Conservation (phyloP, 768 basidiomycete species). For the Boletus vinaceobasis region DNA sequence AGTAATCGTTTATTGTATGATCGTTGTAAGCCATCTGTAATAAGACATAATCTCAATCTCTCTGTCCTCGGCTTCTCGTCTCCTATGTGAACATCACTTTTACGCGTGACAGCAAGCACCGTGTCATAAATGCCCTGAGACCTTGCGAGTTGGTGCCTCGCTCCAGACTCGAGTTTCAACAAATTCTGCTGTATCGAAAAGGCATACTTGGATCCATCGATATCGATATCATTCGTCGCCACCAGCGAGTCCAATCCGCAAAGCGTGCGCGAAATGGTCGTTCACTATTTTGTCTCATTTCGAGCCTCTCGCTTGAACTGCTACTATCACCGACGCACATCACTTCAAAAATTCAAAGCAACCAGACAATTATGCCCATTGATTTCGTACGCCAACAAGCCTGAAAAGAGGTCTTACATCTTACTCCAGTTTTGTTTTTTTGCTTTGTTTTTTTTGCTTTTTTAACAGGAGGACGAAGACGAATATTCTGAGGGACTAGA, state of each 20-base stretch:
- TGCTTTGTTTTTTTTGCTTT: background rate
- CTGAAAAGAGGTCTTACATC: background rate
- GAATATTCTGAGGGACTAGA: slow-evolving; percentile 20
- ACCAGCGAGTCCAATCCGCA: background rate
- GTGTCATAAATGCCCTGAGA: slow-evolving; percentile 19
- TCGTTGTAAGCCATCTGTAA: slow-evolving; percentile 29
- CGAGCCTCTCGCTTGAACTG: slow-evolving; percentile 1
- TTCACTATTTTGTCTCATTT: background rate
- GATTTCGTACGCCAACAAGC: slow-evolving; percentile 18
- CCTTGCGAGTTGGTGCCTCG: slow-evolving; percentile 26
- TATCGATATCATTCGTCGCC: slow-evolving; percentile 9
- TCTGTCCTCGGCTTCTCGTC: slow-evolving; percentile 11
- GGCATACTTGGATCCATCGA: slow-evolving; percentile 2
- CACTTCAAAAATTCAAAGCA: slow-evolving; percentile 5
- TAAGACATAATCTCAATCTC: slow-evolving; percentile 24
- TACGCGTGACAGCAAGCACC: slow-evolving; percentile 26
- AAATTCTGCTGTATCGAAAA: slow-evolving; percentile 6
- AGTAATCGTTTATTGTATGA: slow-evolving; percentile 41
- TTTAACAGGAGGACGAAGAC: slow-evolving; percentile 24
- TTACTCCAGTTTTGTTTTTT: background rate
- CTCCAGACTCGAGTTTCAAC: slow-evolving; percentile 3
- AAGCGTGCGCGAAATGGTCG: background rate
- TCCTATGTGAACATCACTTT: slow-evolving; percentile 22
- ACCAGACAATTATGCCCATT: slow-evolving; percentile 10
- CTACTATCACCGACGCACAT: slow-evolving; percentile 9